These are phyloP conservation scores for Lasiosphaeriaceae sp. DNA, from an alignment of 495 filamentous ascomycete species.

Conservation along the genomic window DNA sequence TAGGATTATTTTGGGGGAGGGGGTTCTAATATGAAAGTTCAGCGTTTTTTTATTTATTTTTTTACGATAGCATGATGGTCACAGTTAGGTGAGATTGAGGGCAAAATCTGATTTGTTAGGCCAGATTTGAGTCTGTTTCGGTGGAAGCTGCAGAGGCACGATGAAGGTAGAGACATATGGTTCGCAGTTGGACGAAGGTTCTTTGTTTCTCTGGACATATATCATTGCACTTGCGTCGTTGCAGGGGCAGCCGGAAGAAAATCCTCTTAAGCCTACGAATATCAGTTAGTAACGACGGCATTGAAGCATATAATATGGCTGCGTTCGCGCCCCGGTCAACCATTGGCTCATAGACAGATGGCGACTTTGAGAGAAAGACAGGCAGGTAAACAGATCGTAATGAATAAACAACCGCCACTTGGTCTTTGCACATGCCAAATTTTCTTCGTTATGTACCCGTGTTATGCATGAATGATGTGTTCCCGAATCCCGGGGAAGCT, in stretches of 20 bases:
- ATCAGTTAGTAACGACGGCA: neutral
- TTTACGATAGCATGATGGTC: constrained; percentile 40
- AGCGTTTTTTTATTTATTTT: constrained; percentile 29
- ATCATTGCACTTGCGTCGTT: constrained; percentile 26
- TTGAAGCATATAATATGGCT: neutral
- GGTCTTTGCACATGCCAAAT: neutral
- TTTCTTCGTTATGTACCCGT: neutral
- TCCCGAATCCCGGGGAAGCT: neutral
- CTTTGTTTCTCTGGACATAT: constrained; percentile 43
- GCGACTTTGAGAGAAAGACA: neutral
- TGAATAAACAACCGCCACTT: neutral
- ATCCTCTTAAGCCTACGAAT: neutral
- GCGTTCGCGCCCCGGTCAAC: neutral
- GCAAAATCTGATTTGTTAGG: constrained; percentile 21
- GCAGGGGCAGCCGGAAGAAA: neutral
- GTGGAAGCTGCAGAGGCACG: constrained; percentile 18
- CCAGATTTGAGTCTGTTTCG: constrained; percentile 10
- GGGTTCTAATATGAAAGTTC: constrained; percentile 14
- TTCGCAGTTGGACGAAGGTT: constrained; percentile 25
- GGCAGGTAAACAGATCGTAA: neutral
- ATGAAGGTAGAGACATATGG: constrained; percentile 31
- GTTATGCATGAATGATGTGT: neutral
- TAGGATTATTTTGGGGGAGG: constrained; percentile 23
- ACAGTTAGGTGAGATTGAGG: constrained; percentile 20
- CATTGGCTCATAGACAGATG: neutral